These are phyloP conservation scores for Jaltomata sinuosa DNA, from an alignment of 257 asterid species.

Conservation along the genomic window DNA sequence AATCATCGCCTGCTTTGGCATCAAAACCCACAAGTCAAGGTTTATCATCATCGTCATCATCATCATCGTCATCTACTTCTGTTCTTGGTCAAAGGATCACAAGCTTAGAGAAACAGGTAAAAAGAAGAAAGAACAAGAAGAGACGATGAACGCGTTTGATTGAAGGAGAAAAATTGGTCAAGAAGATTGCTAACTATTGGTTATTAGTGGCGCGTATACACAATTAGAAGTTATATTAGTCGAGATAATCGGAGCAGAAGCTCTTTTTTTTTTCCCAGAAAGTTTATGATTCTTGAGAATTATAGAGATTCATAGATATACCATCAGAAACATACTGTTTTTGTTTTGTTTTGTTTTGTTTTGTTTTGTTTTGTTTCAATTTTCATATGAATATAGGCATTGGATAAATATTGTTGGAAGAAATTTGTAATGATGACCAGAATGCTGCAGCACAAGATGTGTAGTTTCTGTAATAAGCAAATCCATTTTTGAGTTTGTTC, in stretches of 20 bases:
- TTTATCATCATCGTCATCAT: constrained; percentile 4
- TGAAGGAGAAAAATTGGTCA: not conserved
- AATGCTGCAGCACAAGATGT: not conserved
- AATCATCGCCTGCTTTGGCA: constrained; percentile 23
- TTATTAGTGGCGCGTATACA: not conserved
- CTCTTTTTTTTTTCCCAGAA: not conserved
- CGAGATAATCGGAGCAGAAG: not conserved
- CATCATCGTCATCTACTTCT: constrained; percentile 25
- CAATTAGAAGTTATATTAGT: not conserved
- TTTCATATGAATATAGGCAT: not conserved
- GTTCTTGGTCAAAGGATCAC: constrained; percentile 44
- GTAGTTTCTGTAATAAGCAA: not conserved
- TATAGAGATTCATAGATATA: not conserved
- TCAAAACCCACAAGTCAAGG: constrained; percentile 24
- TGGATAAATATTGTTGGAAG: not conserved
- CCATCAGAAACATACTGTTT: not conserved
- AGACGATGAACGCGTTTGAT: constrained; percentile 16
- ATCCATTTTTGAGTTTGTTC: not conserved
- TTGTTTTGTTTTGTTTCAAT: not conserved
- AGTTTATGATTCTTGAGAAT: not conserved
- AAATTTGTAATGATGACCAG: not conserved
- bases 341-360: not conserved
- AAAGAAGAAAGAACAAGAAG: constrained; percentile 66
- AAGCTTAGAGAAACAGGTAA: constrained; percentile 71
- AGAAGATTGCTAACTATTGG: not conserved